Evolutionary conservation across 148 eudicot genomes (phyloP).

Genomic region (Rhododendron henanense): DNA sequence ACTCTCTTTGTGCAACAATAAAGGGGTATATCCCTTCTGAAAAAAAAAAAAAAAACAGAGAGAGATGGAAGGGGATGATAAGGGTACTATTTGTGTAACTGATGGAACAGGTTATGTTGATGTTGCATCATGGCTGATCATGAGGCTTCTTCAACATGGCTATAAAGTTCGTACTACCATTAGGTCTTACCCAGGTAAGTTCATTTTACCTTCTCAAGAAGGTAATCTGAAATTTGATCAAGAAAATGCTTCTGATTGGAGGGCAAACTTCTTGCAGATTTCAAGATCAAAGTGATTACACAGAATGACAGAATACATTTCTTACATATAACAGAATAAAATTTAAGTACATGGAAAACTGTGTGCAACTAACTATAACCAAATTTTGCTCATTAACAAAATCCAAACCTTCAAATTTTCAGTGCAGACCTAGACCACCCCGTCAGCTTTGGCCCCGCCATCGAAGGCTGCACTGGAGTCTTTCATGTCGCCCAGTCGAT

Average conservation of each 20-base stretch:
- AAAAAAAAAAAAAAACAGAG: not conserved
- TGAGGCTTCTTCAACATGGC: not conserved
- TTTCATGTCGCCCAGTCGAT: conserved; percentile 46
- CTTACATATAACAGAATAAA: no score
- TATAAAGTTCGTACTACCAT: not conserved
- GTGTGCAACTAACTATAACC: no score
- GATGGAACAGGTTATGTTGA: not conserved
- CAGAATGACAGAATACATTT: no score
- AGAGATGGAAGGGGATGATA: not conserved
- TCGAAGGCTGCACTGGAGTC: conserved; percentile 43
- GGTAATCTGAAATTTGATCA: no score
- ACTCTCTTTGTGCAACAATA: no score
- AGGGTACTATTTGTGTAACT: not conserved
- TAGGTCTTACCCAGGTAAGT: not conserved
- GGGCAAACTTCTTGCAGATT: no score
- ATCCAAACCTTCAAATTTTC: conserved; percentile 24
- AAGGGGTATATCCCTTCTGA: no score
- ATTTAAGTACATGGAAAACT: no score
- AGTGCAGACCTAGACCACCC: conserved; percentile 35
- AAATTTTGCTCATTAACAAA: no score
- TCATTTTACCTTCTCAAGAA: no score
- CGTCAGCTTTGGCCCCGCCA: conserved; percentile 23
- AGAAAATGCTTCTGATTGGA: no score
- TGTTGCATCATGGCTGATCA: conserved; percentile 1
- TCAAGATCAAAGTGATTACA: no score